Evolutionary conservation across 2,329 filamentous ascomycete genomes (phyloP).

Genomic region (Cladosporium sp.): DNA sequence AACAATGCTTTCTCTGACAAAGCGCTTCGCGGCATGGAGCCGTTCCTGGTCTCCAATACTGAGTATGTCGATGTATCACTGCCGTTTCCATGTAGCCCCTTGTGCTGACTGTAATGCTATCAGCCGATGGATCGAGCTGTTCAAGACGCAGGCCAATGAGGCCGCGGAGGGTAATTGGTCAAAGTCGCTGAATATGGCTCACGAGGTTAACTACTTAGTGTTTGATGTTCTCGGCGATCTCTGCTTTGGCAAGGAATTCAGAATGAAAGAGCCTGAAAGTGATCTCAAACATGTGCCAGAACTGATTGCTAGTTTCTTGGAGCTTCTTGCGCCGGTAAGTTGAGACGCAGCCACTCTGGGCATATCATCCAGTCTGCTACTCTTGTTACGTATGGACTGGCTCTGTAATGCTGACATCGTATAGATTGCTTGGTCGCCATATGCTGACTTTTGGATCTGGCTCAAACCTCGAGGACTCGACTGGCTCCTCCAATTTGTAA

Average conservation of each 20-base stretch:
- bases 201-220: conserved; percentile 37
- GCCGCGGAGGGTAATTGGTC: neutral
- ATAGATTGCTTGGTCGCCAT: conserved; percentile 15
- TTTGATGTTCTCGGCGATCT: conserved; percentile 48
- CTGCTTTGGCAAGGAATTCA: conserved; percentile 37
- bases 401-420: neutral
- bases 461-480: conserved; percentile 29
- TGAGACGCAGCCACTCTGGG: neutral
- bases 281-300: conserved; percentile 25
- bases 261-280: conserved; percentile 36
- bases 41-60: conserved; percentile 17
- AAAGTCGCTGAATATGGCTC: conserved; percentile 36
- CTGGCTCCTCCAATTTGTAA: conserved; percentile 38
- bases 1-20: conserved; percentile 20
- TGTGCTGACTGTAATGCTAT: neutral
- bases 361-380: neutral
- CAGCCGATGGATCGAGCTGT: conserved; percentile 2
- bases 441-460: conserved; percentile 18
- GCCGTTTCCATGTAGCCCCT: no score
- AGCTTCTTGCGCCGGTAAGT: conserved; percentile 20
- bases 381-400: conserved; percentile 24
- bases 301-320: conserved; percentile 15
- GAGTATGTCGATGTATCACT: conserved; percentile 3
- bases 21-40: conserved; percentile 16
- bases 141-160: neutral